Percentiles rank a stretch among this genome's conserved stretches.
Conservation (phyloP, 148 eudicot genomes). For the Tetragonia tetragonoides region DNA sequence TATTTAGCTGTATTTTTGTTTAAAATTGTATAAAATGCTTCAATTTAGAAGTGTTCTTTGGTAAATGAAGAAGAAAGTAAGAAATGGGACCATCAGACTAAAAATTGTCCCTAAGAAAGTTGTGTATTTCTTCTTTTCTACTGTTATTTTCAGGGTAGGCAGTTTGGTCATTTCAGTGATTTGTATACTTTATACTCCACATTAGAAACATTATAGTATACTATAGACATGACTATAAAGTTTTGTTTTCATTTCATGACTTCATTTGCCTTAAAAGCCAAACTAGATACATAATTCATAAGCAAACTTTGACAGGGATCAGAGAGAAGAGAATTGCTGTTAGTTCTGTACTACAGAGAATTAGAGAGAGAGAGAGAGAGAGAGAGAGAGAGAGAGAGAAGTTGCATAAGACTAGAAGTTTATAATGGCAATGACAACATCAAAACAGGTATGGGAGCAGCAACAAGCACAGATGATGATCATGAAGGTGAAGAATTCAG, state of each 20-base stretch:
- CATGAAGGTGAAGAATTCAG: conserved; percentile 49
- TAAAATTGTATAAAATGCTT: neutral
- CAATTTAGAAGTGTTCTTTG: neutral
- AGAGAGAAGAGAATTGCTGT: neutral
- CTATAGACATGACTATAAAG: neutral
- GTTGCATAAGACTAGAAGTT: neutral
- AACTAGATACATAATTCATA: conserved; percentile 27
- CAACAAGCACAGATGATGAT: conserved; percentile 43
- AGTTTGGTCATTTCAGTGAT: conserved; percentile 25
- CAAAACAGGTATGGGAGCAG: conserved; percentile 39
- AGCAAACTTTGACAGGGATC: conserved; percentile 26
- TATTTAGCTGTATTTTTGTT: no score
- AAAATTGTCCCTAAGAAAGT: conserved; percentile 28
- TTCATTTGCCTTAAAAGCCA: conserved; percentile 51
- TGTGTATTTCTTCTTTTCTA: conserved; percentile 10
- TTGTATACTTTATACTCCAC: conserved; percentile 14
- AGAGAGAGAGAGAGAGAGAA: conserved; percentile 11
- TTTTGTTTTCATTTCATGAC: neutral
- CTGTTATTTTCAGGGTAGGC: conserved; percentile 25
- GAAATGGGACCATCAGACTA: conserved; percentile 24
- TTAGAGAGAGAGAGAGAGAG: conserved; percentile 5
- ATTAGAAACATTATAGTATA: neutral
- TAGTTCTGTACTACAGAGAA: neutral
- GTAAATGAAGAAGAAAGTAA: neutral
- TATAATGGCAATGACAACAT: conserved; percentile 35